These are phyloP conservation scores for Moricandia moricandioides DNA, from an alignment of 345 rosid genomes.

Conservation along the genomic window DNA sequence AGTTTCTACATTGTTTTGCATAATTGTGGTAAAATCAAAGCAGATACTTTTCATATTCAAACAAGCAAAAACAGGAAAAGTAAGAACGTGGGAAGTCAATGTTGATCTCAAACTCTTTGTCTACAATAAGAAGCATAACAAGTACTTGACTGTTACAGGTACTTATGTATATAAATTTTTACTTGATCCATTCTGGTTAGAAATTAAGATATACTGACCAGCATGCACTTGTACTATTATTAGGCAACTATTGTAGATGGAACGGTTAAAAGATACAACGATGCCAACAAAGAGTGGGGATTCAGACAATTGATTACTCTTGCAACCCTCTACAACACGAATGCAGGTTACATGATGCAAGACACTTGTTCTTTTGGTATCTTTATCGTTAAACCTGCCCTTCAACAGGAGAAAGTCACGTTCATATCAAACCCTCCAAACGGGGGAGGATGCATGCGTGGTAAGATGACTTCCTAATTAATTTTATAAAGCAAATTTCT, in stretches of 20 bases:
- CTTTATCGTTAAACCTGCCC: neutral
- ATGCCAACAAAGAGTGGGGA: neutral
- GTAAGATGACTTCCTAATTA: too few relatives aligned
- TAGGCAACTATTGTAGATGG: neutral
- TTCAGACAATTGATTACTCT: neutral
- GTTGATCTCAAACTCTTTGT: conserved; percentile 39
- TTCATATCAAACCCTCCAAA: neutral
- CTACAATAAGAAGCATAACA: conserved; percentile 8
- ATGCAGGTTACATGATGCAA: neutral
- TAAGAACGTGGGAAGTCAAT: conserved; percentile 44
- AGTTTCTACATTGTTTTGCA: too few relatives aligned
- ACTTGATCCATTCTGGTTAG: neutral
- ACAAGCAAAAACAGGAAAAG: too few relatives aligned
- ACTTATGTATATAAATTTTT: neutral
- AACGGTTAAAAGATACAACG: neutral
- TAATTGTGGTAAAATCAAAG: too few relatives aligned
- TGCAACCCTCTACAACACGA: neutral
- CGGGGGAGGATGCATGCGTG: neutral
- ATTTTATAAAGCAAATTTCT: too few relatives aligned
- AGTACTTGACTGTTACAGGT: conserved; percentile 38
- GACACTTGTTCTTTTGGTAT: neutral
- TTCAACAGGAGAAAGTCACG: neutral
- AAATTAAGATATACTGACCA: neutral
- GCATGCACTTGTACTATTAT: neutral
- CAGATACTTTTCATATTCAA: too few relatives aligned